phyloP scores from a whole-genome alignment of 306 rosid genomes.

The Neltuma alba region DNA sequence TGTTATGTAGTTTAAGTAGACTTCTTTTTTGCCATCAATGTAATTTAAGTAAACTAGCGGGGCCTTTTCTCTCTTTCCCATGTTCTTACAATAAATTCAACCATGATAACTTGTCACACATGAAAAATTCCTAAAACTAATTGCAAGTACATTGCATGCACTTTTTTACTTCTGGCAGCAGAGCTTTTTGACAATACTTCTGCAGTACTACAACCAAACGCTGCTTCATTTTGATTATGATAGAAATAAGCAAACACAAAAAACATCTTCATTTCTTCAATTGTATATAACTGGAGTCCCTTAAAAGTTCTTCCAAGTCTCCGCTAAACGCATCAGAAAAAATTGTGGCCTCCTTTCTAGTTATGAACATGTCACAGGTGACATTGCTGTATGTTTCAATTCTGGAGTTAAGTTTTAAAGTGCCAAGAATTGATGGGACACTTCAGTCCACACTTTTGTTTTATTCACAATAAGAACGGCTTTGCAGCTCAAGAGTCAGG shows the following conservation, averaged over 20 bases:
- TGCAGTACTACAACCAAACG: neutral
- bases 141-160: neutral
- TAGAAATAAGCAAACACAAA: neutral
- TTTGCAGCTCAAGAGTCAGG: neutral
- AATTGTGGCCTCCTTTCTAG: neutral
- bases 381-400: neutral
- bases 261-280: too few species aligned
- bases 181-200: neutral
- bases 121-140: neutral
- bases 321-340: neutral
- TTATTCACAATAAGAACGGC: neutral
- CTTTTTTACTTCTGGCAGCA: neutral
- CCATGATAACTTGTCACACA: neutral
- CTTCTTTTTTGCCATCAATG: too few species aligned
- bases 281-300: neutral
- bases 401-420: neutral
- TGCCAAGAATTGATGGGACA: neutral
- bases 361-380: neutral
- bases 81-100: neutral
- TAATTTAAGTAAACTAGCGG: too few species aligned
- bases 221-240: neutral
- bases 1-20: neutral
- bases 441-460: neutral
- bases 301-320: neutral
- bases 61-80: neutral